phyloP scores from a whole-genome alignment of 768 basidiomycete species.

The Serendipita sp. region DNA sequence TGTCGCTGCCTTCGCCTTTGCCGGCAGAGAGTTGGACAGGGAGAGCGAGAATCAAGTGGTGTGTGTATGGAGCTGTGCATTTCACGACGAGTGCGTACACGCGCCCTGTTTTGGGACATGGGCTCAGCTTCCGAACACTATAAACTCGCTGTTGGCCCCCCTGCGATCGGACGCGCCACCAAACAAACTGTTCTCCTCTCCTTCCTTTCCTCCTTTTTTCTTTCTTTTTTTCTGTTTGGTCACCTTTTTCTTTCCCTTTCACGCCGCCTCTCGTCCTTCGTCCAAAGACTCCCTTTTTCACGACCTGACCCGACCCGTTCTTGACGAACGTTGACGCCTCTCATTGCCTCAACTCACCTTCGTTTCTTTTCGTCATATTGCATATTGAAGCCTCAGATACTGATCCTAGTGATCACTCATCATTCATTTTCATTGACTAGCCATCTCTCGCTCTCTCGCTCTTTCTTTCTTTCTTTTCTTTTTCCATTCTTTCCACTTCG shows the following conservation, averaged over 20 bases:
- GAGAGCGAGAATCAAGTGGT: too few species aligned
- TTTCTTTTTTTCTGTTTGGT: not conserved
- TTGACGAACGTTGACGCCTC: constrained; percentile 4
- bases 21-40: too few species aligned
- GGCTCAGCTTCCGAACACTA: not conserved
- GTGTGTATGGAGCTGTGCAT: too few species aligned
- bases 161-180: not conserved
- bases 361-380: not conserved
- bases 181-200: not conserved
- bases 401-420: not conserved
- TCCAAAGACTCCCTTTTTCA: not conserved
- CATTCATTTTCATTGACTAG: not conserved
- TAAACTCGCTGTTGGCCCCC: not conserved
- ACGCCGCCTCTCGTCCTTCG: not conserved
- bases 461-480: not conserved
- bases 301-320: constrained; percentile 3
- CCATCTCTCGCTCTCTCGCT: not conserved
- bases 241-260: not conserved
- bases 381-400: not conserved
- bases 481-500: not conserved
- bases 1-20: too few species aligned
- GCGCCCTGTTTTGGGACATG: not conserved
- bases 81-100: too few species aligned
- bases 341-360: not conserved
- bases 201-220: not conserved